Evolutionary conservation across 148 eudicot species (phyloP).

Genomic region (Suaeda aralocaspica): DNA sequence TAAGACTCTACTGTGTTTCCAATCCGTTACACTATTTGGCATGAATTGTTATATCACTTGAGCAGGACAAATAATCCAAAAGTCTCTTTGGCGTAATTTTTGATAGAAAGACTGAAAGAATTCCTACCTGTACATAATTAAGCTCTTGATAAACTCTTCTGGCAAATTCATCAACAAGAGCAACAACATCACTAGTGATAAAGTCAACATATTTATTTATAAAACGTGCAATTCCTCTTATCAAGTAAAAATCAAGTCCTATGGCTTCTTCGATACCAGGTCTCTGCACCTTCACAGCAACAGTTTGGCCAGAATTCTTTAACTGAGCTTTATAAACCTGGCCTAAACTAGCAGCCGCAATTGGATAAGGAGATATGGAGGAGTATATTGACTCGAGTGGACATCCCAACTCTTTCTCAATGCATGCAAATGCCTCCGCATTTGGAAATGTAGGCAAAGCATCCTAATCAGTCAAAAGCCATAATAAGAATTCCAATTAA

Average conservation of each 20-base stretch:
- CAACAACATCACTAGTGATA: constrained; percentile 87
- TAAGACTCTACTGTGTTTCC: neutral
- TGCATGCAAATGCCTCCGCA: constrained; percentile 83
- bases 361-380: constrained; percentile 75
- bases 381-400: constrained; percentile 84
- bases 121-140: constrained; percentile 90
- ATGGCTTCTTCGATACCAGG: constrained; percentile 98
- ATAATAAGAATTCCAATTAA: constrained; percentile 8
- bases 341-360: constrained; percentile 99
- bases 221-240: constrained; percentile 79
- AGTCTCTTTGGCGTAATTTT: neutral
- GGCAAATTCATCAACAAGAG: constrained; percentile 96
- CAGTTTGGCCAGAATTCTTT: constrained; percentile 78
- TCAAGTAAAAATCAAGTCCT: constrained; percentile 89
- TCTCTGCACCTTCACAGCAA: constrained; percentile 98
- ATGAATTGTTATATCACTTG: neutral
- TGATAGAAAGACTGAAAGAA: constrained; percentile 6
- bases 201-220: constrained; percentile 82
- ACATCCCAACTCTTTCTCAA: constrained; percentile 77
- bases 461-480: constrained; percentile 55
- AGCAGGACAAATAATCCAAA: neutral
- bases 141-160: constrained; percentile 97
- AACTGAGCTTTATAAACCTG: constrained; percentile 96
- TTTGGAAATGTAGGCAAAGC: constrained; percentile 96
- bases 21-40: neutral